Evolutionary conservation across 495 filamentous ascomycete species (phyloP).

Genomic region (Xylaria grammica): DNA sequence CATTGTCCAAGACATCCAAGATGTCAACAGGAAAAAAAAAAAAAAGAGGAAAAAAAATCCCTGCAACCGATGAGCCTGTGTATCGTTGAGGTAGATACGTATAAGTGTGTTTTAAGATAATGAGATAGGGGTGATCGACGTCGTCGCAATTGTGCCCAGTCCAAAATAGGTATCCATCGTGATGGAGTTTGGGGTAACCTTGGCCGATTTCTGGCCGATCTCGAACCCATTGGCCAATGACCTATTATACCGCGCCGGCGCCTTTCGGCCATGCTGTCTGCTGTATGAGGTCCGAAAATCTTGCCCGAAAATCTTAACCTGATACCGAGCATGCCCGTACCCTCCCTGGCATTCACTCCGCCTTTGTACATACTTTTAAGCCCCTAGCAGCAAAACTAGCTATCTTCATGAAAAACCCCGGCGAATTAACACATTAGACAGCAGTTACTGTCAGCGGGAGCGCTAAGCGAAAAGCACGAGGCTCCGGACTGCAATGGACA

Average conservation of each 20-base stretch:
- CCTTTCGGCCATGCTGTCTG: slow-evolving; percentile 16
- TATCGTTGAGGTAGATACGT: background rate
- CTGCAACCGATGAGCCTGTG: slow-evolving; percentile 4
- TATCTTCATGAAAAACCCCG: background rate
- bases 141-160: slow-evolving; percentile 1
- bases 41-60: slow-evolving; percentile 2
- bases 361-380: background rate
- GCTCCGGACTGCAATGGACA: background rate
- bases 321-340: slow-evolving; percentile 15
- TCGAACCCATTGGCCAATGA: slow-evolving; percentile 25
- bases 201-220: slow-evolving; percentile 24
- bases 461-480: background rate
- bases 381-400: background rate
- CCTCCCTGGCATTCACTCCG: background rate
- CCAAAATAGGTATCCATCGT: slow-evolving; percentile 7
- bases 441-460: background rate
- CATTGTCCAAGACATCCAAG: background rate
- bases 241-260: slow-evolving; percentile 17
- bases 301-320: slow-evolving; percentile 24
- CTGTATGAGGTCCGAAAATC: slow-evolving; percentile 16
- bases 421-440: background rate
- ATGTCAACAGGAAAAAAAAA: background rate
- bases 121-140: slow-evolving; percentile 15
- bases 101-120: background rate
- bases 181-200: slow-evolving; percentile 18